Percentiles rank a stretch among this genome's conserved stretches.
Conservation (phyloP, 2,329 filamentous ascomycete genomes). For the Capronia americana region DNA sequence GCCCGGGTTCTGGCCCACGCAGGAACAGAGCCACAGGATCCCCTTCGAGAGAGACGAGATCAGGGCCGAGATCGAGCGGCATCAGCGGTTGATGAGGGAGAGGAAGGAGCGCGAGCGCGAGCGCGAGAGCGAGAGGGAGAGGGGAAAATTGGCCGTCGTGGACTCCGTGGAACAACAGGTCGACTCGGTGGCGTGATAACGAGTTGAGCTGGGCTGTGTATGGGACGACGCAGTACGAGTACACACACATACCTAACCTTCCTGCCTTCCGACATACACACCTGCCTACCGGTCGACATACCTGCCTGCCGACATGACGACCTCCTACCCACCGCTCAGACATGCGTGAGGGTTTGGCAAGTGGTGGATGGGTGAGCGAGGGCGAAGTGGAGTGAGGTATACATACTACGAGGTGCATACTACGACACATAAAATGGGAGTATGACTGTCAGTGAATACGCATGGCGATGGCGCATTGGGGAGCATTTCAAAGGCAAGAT, state of each 20-base stretch:
- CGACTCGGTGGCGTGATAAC: not conserved
- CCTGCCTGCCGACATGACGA: not conserved
- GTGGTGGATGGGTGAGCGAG: not conserved
- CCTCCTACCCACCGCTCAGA: not conserved
- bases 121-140: not conserved
- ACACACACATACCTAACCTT: too few relatives aligned
- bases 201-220: too few relatives aligned
- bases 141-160: conserved; percentile 37
- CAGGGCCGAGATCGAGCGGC: conserved; percentile 69
- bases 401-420: not conserved
- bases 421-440: not conserved
- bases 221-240: too few relatives aligned
- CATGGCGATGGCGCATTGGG: conserved; percentile 1
- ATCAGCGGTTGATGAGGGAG: conserved; percentile 54
- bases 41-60: conserved; percentile 66
- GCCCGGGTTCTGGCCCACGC: conserved; percentile 90
- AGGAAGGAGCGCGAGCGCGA: not conserved
- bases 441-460: conserved; percentile 1
- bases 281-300: too few relatives aligned
- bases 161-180: too few relatives aligned
- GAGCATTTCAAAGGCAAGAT: not conserved
- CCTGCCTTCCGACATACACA: too few relatives aligned
- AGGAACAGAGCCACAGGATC: conserved; percentile 60
- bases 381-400: not conserved
- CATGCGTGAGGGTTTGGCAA: not conserved